Conservation (phyloP, 106 monocot genomes). For the Allium fistulosum region DNA sequence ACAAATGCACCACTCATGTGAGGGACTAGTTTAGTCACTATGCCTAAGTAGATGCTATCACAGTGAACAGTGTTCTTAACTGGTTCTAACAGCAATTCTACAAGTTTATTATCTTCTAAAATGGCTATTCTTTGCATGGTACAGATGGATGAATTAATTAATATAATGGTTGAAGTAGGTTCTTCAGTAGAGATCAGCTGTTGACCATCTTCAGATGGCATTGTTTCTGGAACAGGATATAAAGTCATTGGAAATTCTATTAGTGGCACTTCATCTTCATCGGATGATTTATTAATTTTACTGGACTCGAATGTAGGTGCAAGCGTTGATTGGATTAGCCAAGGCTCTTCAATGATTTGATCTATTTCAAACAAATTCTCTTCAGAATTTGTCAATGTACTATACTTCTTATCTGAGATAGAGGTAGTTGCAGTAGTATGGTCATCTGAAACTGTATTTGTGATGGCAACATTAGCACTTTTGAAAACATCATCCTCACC, state of each 20-base stretch:
- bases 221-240: conserved; percentile 12
- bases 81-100: conserved; percentile 83
- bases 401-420: background rate
- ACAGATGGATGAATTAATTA: conserved; percentile 85
- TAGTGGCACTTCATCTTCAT: conserved; percentile 18
- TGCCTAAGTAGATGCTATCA: conserved; percentile 87
- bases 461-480: conserved; percentile 27
- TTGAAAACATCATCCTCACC: conserved; percentile 36
- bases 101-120: conserved; percentile 83
- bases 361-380: conserved; percentile 40
- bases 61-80: conserved; percentile 94
- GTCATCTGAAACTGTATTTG: conserved; percentile 11
- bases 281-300: conserved; percentile 13
- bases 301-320: conserved; percentile 8
- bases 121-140: conserved; percentile 98
- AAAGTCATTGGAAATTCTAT: conserved; percentile 21
- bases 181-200: conserved; percentile 22
- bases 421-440: conserved; percentile 1
- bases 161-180: conserved; percentile 53
- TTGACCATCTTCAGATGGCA: conserved; percentile 20
- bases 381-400: background rate
- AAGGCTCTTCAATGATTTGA: conserved; percentile 81
- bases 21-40: conserved; percentile 81
- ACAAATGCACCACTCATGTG: conserved; percentile 97
- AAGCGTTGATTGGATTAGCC: conserved; percentile 52